A percentile compares a stretch with the other conserved stretches of the same genome.
Conservation (phyloP, 495 filamentous ascomycete genomes). For the Tuber indicum region DNA sequence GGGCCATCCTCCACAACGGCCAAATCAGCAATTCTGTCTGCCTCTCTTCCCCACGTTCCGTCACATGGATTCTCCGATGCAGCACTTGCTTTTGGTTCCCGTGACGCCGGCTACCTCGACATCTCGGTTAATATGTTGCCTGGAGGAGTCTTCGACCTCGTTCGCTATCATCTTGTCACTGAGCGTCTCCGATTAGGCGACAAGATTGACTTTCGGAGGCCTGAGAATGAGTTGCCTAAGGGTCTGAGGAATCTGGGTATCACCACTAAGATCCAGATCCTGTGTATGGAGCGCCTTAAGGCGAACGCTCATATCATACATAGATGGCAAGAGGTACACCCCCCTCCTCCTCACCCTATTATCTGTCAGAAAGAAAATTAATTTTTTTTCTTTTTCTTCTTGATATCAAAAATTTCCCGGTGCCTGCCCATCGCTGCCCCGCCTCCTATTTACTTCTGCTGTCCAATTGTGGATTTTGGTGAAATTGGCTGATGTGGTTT, state of each 20-base stretch:
- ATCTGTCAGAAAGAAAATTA: background rate
- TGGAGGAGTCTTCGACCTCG: conserved; percentile 68
- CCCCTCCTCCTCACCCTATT: background rate
- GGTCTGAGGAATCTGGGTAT: conserved; percentile 43
- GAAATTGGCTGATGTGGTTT: conserved; percentile 12
- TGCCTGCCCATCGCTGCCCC: background rate
- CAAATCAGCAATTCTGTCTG: conserved; percentile 71
- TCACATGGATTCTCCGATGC: conserved; percentile 68
- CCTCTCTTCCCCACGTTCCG: conserved; percentile 73
- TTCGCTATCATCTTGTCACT: conserved; percentile 71
- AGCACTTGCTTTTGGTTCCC: conserved; percentile 68
- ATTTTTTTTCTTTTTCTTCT: background rate
- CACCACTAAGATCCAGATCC: conserved; percentile 52
- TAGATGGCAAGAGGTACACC: conserved; percentile 75
- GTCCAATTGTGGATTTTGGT: background rate
- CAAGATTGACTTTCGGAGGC: conserved; percentile 30
- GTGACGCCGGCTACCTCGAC: conserved; percentile 77
- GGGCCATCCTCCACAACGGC: conserved; percentile 59
- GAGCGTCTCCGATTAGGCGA: conserved; percentile 50
- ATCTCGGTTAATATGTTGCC: conserved; percentile 77
- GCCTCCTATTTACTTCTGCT: background rate
- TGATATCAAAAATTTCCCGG: background rate
- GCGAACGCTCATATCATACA: conserved; percentile 64
- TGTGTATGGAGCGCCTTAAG: conserved; percentile 65
- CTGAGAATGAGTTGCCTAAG: conserved; percentile 32